Evolutionary conservation across 805 yeast species (phyloP).

Genomic region (Candida dendrica): DNA sequence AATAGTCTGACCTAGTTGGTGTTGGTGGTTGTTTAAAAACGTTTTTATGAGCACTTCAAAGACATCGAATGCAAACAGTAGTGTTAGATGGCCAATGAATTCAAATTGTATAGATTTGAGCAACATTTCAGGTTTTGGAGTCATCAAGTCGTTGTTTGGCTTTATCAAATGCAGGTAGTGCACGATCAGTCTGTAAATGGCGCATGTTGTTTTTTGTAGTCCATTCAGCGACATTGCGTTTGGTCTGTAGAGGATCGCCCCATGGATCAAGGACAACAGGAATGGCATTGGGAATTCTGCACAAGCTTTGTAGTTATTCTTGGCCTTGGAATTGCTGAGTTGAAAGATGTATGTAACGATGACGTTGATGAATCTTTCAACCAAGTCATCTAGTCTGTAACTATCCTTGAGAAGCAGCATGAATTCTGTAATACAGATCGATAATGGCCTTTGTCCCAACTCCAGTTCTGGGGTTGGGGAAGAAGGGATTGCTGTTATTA

Average conservation of each 20-base stretch:
- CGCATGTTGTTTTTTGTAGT: constrained; percentile 23
- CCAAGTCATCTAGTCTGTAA: constrained; percentile 41
- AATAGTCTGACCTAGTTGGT: background rate
- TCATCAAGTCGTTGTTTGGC: constrained; percentile 16
- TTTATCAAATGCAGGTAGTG: constrained; percentile 13
- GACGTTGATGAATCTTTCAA: constrained; percentile 33
- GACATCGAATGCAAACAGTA: constrained; percentile 48
- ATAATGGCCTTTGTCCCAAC: too few relatives aligned
- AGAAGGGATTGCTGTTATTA: constrained; percentile 23
- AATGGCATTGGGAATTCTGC: constrained; percentile 45
- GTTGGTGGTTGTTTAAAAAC: background rate
- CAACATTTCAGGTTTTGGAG: constrained; percentile 4
- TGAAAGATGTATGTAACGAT: constrained; percentile 23
- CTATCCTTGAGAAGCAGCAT: constrained; percentile 34
- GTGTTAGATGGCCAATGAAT: constrained; percentile 41
- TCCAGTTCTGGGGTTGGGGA: too few relatives aligned
- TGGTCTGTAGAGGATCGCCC: constrained; percentile 50
- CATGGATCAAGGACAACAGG: constrained; percentile 48
- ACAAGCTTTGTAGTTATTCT: constrained; percentile 7
- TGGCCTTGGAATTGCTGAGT: constrained; percentile 3
- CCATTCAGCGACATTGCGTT: constrained; percentile 43
- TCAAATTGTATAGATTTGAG: constrained; percentile 35
- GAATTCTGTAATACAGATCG: constrained; percentile 29
- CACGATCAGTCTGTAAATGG: constrained; percentile 11
- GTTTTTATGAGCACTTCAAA: constrained; percentile 36